Percentiles rank a stretch among this genome's conserved stretches.
phyloP scores from a whole-genome alignment of 768 basidiomycete genomes.

The Lactifluus echinatus region DNA sequence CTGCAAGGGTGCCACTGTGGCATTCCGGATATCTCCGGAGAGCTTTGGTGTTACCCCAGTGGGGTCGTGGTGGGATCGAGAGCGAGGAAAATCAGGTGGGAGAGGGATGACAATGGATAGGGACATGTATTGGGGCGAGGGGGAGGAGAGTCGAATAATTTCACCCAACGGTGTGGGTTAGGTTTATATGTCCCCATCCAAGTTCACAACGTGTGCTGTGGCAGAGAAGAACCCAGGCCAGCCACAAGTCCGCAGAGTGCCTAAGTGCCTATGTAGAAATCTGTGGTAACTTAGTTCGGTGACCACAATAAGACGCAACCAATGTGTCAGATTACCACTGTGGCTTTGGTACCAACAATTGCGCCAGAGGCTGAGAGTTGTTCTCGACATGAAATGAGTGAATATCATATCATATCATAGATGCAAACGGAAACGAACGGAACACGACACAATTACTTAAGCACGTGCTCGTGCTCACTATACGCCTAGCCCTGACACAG shows the following conservation, averaged over 20 bases:
- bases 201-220: not conserved
- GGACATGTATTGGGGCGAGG: not conserved
- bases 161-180: not conserved
- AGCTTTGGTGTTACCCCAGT: not conserved
- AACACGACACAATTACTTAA: too few relatives aligned
- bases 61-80: not conserved
- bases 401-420: too few relatives aligned
- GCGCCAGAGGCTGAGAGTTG: too few relatives aligned
- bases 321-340: too few relatives aligned
- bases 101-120: conserved; percentile 3
- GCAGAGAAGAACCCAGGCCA: not conserved
- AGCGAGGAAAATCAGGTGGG: not conserved
- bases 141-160: not conserved
- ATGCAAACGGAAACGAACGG: too few relatives aligned
- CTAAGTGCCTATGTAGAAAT: too few relatives aligned
- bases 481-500: too few relatives aligned
- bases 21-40: not conserved
- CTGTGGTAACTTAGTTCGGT: not conserved
- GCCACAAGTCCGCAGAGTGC: not conserved
- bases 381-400: too few relatives aligned
- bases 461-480: too few relatives aligned
- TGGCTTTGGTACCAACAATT: too few relatives aligned
- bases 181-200: conserved; percentile 1
- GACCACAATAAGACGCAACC: not conserved
- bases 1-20: not conserved